Base-by-base conservation (phyloP, 768 basidiomycete genomes). In the Suillus occidentalis region DNA sequence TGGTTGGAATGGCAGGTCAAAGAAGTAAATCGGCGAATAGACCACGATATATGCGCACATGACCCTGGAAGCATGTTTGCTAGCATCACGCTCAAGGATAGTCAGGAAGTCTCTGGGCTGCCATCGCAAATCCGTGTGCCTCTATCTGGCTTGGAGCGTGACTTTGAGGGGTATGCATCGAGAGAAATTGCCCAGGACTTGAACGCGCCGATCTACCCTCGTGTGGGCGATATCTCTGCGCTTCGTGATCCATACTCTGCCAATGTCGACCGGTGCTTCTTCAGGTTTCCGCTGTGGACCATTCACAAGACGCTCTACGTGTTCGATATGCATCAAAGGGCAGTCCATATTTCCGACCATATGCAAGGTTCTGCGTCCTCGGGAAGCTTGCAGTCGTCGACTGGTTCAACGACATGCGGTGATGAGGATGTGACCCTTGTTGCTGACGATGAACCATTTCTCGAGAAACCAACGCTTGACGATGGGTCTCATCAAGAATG, bases 241-340 rank as follows among this genome's bases (percentile, higher is more conserved):
- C 74, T 90, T 45, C 83, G 84, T 34, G 87, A 90, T 69, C 83
- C 85, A 3, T 85, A 84, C 69, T 81, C 81, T 58, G 80, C 77
- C 65, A 78, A 84, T 60, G 79, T 88, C 59, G 89, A 91, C 72
- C 84, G 84, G 13, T 85, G 78, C 67, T 88, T 90, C 68, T 81
- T 81, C 65, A 77, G 73, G 40, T 78, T 87, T 69, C 84, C 86
- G 4, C 72, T 86, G 56, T 89, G 88, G 85, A 90, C 89, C 22
- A 85, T 90, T 70, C 76, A 80, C 52, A 90, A 90, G 78, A 83
- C 81, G 47, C 68, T 90, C n/a, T 90, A 85, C 79, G 80, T 87
- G 74, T 83, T 83, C 66, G 85, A 88, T 66, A 72, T 91, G 70
- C 83, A 85, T 53, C 73, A 81, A 25, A 62, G 67, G 49, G 56